Percentiles rank a stretch among this genome's conserved stretches.
Evolutionary conservation across 352 stramenopile species (phyloP).

Genomic region (Phytophthora ohioensis): DNA sequence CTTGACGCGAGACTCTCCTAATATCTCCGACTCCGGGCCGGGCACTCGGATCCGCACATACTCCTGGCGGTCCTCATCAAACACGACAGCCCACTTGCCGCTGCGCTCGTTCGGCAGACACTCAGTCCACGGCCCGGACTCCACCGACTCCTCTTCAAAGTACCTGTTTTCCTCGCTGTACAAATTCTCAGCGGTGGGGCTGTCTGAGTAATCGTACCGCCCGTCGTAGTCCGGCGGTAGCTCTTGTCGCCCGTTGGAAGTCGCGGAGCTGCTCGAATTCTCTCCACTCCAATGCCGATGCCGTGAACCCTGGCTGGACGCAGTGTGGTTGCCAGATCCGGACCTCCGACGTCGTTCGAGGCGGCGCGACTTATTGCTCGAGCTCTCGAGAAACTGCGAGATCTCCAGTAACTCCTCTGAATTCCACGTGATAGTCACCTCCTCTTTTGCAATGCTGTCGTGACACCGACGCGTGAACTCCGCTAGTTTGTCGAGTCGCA

Average conservation of each 20-base stretch:
- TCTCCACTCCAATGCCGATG: constrained; percentile 22
- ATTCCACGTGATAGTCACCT: constrained; percentile 46
- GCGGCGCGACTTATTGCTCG: constrained; percentile 30
- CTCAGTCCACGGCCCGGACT: constrained; percentile 36
- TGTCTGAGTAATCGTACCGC: constrained; percentile 30
- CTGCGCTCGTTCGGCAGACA: constrained; percentile 27
- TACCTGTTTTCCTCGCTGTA: constrained; percentile 23
- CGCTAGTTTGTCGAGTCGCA: constrained; percentile 36
- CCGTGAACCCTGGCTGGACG: constrained; percentile 21
- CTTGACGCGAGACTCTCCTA: constrained; percentile 21
- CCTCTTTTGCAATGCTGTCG: constrained; percentile 27
- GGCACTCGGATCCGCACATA: constrained; percentile 37
- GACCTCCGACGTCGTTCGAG: constrained; percentile 25
- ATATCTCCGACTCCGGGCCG: constrained; percentile 29
- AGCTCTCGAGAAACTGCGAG: constrained; percentile 33
- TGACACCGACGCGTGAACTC: constrained; percentile 40
- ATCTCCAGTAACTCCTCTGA: constrained; percentile 47
- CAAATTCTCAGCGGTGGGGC: constrained; percentile 23
- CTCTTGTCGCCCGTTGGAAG: constrained; percentile 25
- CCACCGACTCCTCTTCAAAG: constrained; percentile 28
- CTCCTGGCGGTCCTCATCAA: constrained; percentile 40
- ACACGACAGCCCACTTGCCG: constrained; percentile 36
- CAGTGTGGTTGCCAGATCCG: constrained; percentile 13
- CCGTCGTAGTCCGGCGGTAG: constrained; percentile 1
- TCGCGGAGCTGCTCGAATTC: constrained; percentile 32